Evolutionary conservation across 371 early-diverging fungal species (phyloP), one percentile per base, ranked within the genome.

Genomic region (Circinella umbellata): DNA sequence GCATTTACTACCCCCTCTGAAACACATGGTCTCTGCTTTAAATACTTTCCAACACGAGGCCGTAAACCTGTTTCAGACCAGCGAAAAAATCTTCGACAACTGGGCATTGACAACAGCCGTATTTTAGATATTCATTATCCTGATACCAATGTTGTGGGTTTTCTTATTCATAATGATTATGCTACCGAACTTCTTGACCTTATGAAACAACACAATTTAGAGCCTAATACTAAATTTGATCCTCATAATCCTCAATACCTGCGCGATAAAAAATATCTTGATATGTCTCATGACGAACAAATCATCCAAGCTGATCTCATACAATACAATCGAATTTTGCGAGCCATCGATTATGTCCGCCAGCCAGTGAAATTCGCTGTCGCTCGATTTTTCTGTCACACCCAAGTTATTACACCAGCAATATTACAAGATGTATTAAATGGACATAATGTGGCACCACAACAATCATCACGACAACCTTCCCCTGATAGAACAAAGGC

Each of bases 141-240:
- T 8, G 53, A 64, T 18, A 39, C 47, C 20, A 39, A 49, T 9
- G 49, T 64, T 11, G 49, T 64, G 2, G 53, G 48, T 3, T 18
- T 64, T 20, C 64, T 64, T 7, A 49, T 53, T 4, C 64, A 64
- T n/a, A 64, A 64, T 27, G 64, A 64, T 17, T 64, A 48, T 49
- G 51, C 1, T 17, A 4, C 27, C 2, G 51, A 47, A 20, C 53
- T 64, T 20, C 47, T 54, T 20, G 34, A n/a, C 2, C 1, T n/a
- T 11, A 20, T 54, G n/a, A 27, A 54, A 15, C 2, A 54, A 15
- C 6, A 8, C 34, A 54, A 27, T 20, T 20, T 54, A 20, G 55
- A n/a, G 4, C 55, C 55, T 8, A n/a, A 20, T 27, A 54, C 55
- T 27, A 4, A 54, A 7, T 54, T 54, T 27, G 55, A 54, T 4